These are phyloP conservation scores for Didymellaceae sp. DNA, from an alignment of 2,329 filamentous ascomycete genomes.

Conservation along the genomic window DNA sequence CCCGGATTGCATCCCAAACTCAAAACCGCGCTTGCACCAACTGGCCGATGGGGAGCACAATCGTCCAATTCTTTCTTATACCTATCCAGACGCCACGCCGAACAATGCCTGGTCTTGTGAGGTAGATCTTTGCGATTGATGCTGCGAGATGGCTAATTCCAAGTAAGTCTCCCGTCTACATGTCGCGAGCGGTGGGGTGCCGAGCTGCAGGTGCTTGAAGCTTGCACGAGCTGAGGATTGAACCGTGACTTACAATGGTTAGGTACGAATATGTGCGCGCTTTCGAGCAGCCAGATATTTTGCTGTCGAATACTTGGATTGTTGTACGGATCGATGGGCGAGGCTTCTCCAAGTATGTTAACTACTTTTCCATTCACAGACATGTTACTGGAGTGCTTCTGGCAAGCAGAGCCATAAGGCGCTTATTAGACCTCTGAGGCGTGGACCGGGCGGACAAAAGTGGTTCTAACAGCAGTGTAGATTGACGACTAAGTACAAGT, in stretches of 20 bases:
- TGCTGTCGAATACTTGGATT: conserved; percentile 94
- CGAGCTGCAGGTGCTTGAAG: background rate
- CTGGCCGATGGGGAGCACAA: conserved; percentile 3
- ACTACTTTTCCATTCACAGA: conserved; percentile 12
- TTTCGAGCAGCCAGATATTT: conserved; percentile 81
- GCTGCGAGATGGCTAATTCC: conserved; percentile 16
- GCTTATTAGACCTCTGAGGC: too few species aligned
- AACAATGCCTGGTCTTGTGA: conserved; percentile 4
- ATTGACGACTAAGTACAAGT: conserved; percentile 81
- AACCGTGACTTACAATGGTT: conserved; percentile 24
- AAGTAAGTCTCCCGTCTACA: conserved; percentile 11
- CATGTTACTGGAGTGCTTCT: too few species aligned
- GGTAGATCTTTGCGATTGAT: conserved; percentile 6
- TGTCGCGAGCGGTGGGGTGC: background rate
- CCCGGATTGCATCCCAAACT: conserved; percentile 13
- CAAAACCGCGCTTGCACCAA: conserved; percentile 17
- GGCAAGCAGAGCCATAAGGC: too few species aligned
- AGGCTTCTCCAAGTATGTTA: conserved; percentile 84
- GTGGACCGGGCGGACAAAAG: too few species aligned
- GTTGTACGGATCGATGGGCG: conserved; percentile 92
- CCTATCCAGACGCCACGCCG: background rate
- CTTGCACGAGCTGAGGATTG: conserved; percentile 1
- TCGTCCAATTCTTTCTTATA: conserved; percentile 14
- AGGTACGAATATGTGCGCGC: conserved; percentile 93
- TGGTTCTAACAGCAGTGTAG: conserved; percentile 53